A percentile compares a stretch with the other conserved stretches of the same genome.
Evolutionary conservation across 768 basidiomycete genomes (phyloP).

Genomic region (Boletus vermiculosoides): DNA sequence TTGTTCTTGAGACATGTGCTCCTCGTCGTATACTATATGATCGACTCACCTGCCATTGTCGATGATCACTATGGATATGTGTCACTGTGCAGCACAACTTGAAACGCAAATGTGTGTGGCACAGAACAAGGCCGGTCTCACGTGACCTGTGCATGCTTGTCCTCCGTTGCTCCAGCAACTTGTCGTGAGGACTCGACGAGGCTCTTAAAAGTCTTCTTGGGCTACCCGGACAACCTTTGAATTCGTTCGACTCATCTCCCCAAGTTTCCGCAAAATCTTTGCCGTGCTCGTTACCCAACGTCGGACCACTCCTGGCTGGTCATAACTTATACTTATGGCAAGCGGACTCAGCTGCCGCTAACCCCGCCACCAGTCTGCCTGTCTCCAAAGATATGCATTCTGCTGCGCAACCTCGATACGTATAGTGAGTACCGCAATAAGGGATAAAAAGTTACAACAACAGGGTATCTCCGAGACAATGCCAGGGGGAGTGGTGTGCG

Average conservation of each 20-base stretch:
- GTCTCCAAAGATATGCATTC: constrained; percentile 37
- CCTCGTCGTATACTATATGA: no score
- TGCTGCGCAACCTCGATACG: constrained; percentile 36
- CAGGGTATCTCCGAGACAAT: constrained; percentile 38
- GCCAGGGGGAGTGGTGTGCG: constrained; percentile 14
- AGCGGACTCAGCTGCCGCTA: background rate
- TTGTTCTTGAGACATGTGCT: background rate
- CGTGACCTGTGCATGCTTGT: constrained; percentile 3
- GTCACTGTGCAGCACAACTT: background rate
- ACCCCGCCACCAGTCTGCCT: background rate
- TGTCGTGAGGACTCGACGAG: constrained; percentile 8
- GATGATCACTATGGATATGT: background rate
- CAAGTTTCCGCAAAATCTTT: background rate
- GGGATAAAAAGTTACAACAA: constrained; percentile 31
- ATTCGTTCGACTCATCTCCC: background rate
- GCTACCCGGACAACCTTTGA: background rate
- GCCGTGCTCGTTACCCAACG: background rate
- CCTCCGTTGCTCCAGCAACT: background rate
- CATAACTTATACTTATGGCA: background rate
- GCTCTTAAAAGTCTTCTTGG: background rate
- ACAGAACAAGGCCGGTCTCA: background rate
- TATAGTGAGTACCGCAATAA: constrained; percentile 27
- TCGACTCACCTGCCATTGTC: constrained; percentile 19
- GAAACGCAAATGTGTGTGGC: background rate
- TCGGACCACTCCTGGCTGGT: background rate